Base-by-base conservation (phyloP, 1,284 basidiomycete genomes). In the Xerocomus amazonicus region DNA sequence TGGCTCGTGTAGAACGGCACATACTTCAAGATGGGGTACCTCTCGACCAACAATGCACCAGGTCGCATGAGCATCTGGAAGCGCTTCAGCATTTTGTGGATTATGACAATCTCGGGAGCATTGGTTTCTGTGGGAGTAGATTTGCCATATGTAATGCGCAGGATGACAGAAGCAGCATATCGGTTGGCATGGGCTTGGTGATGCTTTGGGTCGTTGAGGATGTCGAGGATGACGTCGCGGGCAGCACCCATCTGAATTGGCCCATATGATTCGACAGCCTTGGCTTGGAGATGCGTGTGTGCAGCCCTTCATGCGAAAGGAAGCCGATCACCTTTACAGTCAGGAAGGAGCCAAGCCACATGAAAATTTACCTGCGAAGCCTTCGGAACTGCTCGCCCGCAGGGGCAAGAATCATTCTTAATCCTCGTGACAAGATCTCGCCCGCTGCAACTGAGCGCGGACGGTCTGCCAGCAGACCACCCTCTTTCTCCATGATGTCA, bases 81-180 rank as follows among this genome's bases (percentile, higher is more conserved):
- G 23, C 73, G 69, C 13, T 59, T 55, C 26, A 71, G 55, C 48
- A 66, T 66, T 32, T 65, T 62, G 33, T 71, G 70, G 27, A 78
- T 66, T 14, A 57, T 58, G 14, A 63, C 26, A 16, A 79, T 72
- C 45, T 78, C 75, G 0, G 68, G 68, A 38, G 76, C 75, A 8
- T 67, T 60, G 50, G 71, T 73, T 26, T 55, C 65, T 1, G 74
- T 75, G 9, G 69, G 67, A 0, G 70, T 70, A 0, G 69, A 70
- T 58, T 77, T 77, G 4, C 77, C 78, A 50, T 79, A 79, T 3
- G 74, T 75, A 49, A 79, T 58, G 19, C 69, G 67, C 50, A 79
- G 63, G 32, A 78, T 71, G n/a, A 79, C 67, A 6, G 71, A 71
- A 6, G 76, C 75, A 0, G 76, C 74, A 43, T 74, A 78, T 46